A percentile compares a stretch with the other conserved stretches of the same genome.
These are phyloP conservation scores for Colletotrichum eleusines DNA, from an alignment of 2,329 filamentous ascomycete genomes.

Conservation along the genomic window DNA sequence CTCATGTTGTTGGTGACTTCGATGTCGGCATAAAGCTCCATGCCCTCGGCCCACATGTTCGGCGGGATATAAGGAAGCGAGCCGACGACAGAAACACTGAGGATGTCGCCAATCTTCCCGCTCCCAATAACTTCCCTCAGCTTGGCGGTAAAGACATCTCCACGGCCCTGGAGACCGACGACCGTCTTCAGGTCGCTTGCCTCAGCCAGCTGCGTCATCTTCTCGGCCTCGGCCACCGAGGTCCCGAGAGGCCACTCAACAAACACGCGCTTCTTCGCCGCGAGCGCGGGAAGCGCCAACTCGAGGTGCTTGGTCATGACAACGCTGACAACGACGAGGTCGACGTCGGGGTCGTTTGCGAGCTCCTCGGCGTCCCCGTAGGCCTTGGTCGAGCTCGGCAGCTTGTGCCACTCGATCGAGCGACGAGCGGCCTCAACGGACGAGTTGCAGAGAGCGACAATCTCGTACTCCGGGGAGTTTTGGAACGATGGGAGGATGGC, in stretches of 20 bases:
- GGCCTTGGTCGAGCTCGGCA: constrained; percentile 56
- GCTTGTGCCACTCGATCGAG: constrained; percentile 57
- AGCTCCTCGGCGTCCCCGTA: constrained; percentile 64
- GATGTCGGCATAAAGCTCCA: constrained; percentile 45
- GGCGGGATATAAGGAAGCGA: constrained; percentile 9
- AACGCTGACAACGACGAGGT: constrained; percentile 67
- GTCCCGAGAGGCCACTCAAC: constrained; percentile 69
- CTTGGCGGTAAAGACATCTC: constrained; percentile 54
- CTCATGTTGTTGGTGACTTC: constrained; percentile 2
- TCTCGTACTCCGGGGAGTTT: constrained; percentile 57
- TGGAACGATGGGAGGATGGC: constrained; percentile 68
- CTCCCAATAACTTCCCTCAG: constrained; percentile 56
- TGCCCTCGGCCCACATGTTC: constrained; percentile 43
- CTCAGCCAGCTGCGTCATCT: constrained; percentile 56
- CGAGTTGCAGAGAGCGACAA: constrained; percentile 66
- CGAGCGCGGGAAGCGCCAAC: constrained; percentile 59
- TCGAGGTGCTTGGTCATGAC: constrained; percentile 65
- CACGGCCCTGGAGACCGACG: constrained; percentile 61
- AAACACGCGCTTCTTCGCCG: constrained; percentile 65
- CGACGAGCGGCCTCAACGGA: constrained; percentile 57
- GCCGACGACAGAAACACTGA: not conserved
- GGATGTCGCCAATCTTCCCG: constrained; percentile 53
- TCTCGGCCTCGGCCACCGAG: constrained; percentile 55
- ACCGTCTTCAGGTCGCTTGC: constrained; percentile 56
- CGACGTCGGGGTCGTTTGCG: constrained; percentile 62